Evolutionary conservation across 306 rosid genomes (phyloP).

Genomic region (Gleditsia sinensis): DNA sequence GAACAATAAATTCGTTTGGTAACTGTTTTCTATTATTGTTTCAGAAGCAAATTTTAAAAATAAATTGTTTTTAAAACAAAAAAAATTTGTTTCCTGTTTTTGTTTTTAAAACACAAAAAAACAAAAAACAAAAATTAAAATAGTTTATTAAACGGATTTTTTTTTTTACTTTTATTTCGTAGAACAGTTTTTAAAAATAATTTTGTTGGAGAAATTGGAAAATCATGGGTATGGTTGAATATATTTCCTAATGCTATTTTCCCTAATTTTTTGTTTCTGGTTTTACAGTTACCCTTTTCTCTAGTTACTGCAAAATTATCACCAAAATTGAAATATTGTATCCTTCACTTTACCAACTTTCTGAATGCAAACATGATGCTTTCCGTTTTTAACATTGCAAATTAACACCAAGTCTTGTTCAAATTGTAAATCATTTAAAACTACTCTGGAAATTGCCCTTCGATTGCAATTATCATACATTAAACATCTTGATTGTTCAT

Average conservation of each 20-base stretch:
- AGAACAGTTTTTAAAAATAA: too few relatives aligned
- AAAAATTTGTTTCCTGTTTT: too few relatives aligned
- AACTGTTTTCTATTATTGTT: too few relatives aligned
- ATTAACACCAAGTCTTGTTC: not conserved
- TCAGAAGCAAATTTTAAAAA: too few relatives aligned
- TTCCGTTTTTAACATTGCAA: not conserved
- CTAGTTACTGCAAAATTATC: constrained; percentile 9
- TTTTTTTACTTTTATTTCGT: too few relatives aligned
- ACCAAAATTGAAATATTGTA: not conserved
- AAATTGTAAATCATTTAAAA: not conserved
- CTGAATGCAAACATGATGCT: constrained; percentile 6
- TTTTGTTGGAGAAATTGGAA: not conserved
- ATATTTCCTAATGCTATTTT: not conserved
- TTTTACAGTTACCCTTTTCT: not conserved
- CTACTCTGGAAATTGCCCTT: constrained; percentile 5
- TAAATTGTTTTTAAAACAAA: too few relatives aligned
- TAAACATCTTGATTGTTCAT: not conserved
- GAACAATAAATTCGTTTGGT: too few relatives aligned
- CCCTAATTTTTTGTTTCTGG: not conserved
- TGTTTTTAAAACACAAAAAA: too few relatives aligned
- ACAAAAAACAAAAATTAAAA: too few relatives aligned
- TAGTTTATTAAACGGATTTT: too few relatives aligned
- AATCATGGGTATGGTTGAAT: not conserved
- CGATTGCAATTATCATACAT: too few relatives aligned
- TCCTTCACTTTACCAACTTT: not conserved